Base-by-base conservation (phyloP, 2,329 filamentous ascomycete species). In the Exserohilum rostratum region DNA sequence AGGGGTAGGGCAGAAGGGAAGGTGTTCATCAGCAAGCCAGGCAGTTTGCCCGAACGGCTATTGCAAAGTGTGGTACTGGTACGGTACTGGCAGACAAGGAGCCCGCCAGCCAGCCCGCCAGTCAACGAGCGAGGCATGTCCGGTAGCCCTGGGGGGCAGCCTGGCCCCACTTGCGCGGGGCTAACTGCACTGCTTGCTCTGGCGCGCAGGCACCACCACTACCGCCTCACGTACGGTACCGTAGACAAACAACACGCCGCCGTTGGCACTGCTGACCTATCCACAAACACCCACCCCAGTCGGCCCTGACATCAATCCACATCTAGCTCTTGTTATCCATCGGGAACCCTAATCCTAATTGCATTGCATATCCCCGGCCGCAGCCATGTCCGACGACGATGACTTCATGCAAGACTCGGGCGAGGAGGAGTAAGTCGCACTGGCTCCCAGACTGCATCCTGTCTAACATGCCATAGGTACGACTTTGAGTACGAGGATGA, bases 401-500 rank as follows among this genome's bases (percentile, higher is more conserved):
- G 90, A 96, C 79, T 96, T 96, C 76, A 96, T 96, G 91, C 90
- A 95, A 78, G 91, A 92, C 74, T 95, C 91, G 4, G 91, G 91
- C 57, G 88, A 91, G 74, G 90, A 93, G 79, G 88, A 93, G 86
- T 97, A 81, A 64, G 81, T 61, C 9, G 29, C 33, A 5, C 12
- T 38, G 6, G 17, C 18, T 18, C 9, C 5, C 13, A 6, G 20
- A 22, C 25, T 43, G 39, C 11, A 11, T n/a, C 29, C 6, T 11
- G 2, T 42, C 65, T 69, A 74, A 73, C 31, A 53, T n/a, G 6
- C 25, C 31, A 3, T 55, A 90, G 89, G 69, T 92, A 97, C 73
- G 95, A 98, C 78, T 98, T 98, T 75, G 93, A 98, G 72, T 98
- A 97, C 77, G 93, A 97, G 74, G 95, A 92, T 67, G 91, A 92